These are phyloP conservation scores for Cordyceps fumosorosea DNA, from an alignment of 2,329 filamentous ascomycete species.

Conservation along the genomic window DNA sequence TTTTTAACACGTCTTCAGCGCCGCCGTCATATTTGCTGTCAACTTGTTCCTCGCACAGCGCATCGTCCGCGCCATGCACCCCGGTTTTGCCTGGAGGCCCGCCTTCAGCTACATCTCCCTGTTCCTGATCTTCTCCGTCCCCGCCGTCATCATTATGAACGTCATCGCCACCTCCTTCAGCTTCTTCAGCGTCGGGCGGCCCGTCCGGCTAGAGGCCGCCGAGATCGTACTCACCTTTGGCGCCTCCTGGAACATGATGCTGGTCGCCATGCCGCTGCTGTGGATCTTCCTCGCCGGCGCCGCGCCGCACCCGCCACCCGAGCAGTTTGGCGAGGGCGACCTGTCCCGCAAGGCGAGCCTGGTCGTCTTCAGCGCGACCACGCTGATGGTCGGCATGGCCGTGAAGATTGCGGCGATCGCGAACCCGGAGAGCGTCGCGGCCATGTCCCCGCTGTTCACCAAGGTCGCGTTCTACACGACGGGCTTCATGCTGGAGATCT, in stretches of 20 bases:
- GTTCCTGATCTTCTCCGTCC: constrained; percentile 23
- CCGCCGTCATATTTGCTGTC: constrained; percentile 28
- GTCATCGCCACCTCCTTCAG: constrained; percentile 24
- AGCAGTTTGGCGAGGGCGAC: constrained; percentile 27
- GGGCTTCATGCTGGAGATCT: constrained; percentile 26
- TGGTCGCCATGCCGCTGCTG: constrained; percentile 19
- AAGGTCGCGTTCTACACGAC: constrained; percentile 30
- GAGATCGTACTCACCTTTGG: constrained; percentile 18
- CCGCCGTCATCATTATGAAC: constrained; percentile 25
- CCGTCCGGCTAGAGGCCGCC: neutral
- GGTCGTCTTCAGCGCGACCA: constrained; percentile 18
- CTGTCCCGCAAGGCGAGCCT: constrained; percentile 24
- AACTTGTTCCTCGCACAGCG: constrained; percentile 35
- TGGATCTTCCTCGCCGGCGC: constrained; percentile 20
- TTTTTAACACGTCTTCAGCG: constrained; percentile 18
- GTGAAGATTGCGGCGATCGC: constrained; percentile 14
- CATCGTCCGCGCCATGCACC: constrained; percentile 31
- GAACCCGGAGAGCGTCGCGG: constrained; percentile 5
- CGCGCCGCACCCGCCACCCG: constrained; percentile 22
- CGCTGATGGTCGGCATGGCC: constrained; percentile 18
- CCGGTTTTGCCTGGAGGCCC: constrained; percentile 28
- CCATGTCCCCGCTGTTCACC: constrained; percentile 23
- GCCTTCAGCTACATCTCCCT: constrained; percentile 20
- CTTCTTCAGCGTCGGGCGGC: constrained; percentile 14
- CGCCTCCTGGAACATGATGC: constrained; percentile 18